Conservation (phyloP, 441 rosid genomes). For the Mallotus repandus region DNA sequence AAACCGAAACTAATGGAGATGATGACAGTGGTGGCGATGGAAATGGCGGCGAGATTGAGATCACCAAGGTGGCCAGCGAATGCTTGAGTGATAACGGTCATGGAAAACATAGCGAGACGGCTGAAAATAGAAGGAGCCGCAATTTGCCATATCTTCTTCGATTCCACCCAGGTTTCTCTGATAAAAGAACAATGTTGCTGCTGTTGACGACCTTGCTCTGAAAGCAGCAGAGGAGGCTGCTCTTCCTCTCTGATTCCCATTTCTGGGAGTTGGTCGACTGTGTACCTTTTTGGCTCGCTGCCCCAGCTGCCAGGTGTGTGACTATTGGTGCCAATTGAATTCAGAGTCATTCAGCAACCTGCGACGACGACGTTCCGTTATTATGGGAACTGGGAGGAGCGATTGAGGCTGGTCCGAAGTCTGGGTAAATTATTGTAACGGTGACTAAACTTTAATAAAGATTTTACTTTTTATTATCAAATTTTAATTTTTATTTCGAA, state of each 20-base stretch:
- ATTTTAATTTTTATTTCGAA: too few species aligned
- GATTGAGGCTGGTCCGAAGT: too few species aligned
- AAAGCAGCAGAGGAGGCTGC: background rate
- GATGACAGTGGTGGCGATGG: slow-evolving; percentile 39
- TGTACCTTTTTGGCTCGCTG: background rate
- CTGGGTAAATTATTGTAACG: too few species aligned
- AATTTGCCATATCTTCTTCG: slow-evolving; percentile 37
- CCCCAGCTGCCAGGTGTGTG: too few species aligned
- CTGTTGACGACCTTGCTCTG: slow-evolving; percentile 4
- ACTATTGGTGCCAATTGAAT: too few species aligned
- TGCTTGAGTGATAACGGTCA: slow-evolving; percentile 41
- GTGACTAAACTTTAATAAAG: too few species aligned
- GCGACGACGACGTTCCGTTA: too few species aligned
- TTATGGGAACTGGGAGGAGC: too few species aligned
- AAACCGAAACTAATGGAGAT: slow-evolving; percentile 38
- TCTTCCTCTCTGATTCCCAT: slow-evolving; percentile 19
- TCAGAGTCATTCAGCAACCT: too few species aligned
- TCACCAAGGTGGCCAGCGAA: slow-evolving; percentile 47
- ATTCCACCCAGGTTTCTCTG: slow-evolving; percentile 31
- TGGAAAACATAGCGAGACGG: slow-evolving; percentile 39
- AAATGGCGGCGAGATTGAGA: slow-evolving; percentile 42
- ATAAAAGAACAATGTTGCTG: background rate
- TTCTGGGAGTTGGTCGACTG: background rate
- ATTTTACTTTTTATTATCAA: too few species aligned
- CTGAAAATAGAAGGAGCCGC: slow-evolving; percentile 46